Base-by-base conservation (phyloP, 805 yeast genomes). In the Schizosaccharomyces osmophilus region DNA sequence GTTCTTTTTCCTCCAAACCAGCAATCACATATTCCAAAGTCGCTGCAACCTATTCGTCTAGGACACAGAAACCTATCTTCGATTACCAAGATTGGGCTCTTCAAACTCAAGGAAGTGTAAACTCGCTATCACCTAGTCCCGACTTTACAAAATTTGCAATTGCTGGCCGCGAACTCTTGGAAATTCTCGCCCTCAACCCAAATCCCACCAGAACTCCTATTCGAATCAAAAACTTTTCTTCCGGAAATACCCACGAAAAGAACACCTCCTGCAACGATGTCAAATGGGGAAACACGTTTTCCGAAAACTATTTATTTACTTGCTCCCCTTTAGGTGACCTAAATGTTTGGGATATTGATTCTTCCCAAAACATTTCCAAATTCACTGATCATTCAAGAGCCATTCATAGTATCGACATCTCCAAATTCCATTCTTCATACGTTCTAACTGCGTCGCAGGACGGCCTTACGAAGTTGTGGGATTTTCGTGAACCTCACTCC, bases 381-480 rank as follows among this genome's bases (percentile, higher is more conserved):
- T 54, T 69, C 58, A 41, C 63, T 24, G 72, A 78, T 63, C 78
- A 77, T 13, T 67, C 72, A 61, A 76, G 83, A 0, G 77, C 77
- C 61, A 76, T 82, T 15, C 70, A 80, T 62, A 72, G 81, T 24
- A 77, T 84, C 57, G 77, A 81, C 62, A 84, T 88, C 82, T 82
- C 81, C 64, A 87, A 89, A 0, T 73, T 73, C n/a, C 73, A 78
- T 62, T 71, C 80, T 0, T 72, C 82, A 64, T 64, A 82, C 4
- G 72, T 89, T 2, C 82, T 85, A 0, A 77, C 87, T 2, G 95
- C 94, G 0, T 84, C 86, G 32, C 78, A 77, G 45, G 87, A 84
- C 65, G 95, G 96, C 0, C 81, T 79, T 60, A 80, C 85, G 11
- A 78, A 83, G 61, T 70, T 87, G 1, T 89, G 96, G 97, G 97